A percentile compares a stretch with the other conserved stretches of the same genome.
phyloP scores from a whole-genome alignment of 2,329 filamentous ascomycete species.

The Trichoderma citrinoviride region DNA sequence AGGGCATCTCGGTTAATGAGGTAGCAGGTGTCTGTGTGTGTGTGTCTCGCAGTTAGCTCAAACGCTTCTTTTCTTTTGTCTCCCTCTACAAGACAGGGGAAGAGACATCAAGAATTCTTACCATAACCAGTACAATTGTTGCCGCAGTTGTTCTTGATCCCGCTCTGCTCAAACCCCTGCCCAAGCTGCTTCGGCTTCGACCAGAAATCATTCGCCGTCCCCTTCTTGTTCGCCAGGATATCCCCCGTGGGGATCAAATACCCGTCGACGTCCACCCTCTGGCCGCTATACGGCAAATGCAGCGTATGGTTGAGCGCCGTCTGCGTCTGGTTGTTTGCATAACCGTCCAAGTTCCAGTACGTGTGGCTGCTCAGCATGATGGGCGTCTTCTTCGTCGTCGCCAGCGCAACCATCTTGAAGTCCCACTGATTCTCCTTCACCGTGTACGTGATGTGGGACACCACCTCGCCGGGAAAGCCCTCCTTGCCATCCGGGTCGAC shows the following conservation, averaged over 20 bases:
- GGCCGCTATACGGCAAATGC: conserved; percentile 68
- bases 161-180: conserved; percentile 60
- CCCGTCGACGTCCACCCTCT: conserved; percentile 65
- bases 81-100: background rate
- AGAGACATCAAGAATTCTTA: conserved; percentile 34
- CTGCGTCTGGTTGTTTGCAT: conserved; percentile 67
- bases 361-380: conserved; percentile 75
- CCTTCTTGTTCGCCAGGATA: conserved; percentile 65
- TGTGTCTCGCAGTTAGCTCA: background rate
- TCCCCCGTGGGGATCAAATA: conserved; percentile 75
- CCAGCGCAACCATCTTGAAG: conserved; percentile 67
- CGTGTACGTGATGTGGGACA: conserved; percentile 72
- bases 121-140: conserved; percentile 82
- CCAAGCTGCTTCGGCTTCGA: conserved; percentile 76
- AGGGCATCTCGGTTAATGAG: conserved; percentile 61
- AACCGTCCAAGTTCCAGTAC: conserved; percentile 84
- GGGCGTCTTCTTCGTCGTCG: conserved; percentile 72
- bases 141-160: conserved; percentile 72
- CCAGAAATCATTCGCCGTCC: conserved; percentile 80
- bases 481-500: conserved; percentile 70
- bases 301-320: conserved; percentile 69
- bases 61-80: no score
- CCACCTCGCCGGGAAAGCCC: conserved; percentile 76
- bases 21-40: conserved; percentile 67
- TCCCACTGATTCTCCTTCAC: conserved; percentile 66